Base-by-base conservation (phyloP, 768 basidiomycete genomes). In the Kwoniella sp. region DNA sequence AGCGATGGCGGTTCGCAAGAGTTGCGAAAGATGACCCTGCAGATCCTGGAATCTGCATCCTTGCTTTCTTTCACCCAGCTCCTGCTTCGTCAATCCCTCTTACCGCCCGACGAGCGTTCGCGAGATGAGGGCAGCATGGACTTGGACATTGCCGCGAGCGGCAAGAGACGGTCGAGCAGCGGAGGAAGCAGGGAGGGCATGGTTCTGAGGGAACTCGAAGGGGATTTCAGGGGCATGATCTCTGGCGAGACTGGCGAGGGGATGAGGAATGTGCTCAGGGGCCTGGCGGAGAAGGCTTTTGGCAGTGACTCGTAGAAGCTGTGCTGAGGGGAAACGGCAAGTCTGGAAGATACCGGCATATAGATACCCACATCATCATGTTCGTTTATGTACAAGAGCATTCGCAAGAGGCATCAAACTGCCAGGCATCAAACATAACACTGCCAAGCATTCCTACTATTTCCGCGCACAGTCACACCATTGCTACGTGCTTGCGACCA, bases 41-140 rank as follows among this genome's bases (percentile, higher is more conserved):
- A 59, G 14, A 31, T 53, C 3, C 14, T 53, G 5, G 57, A 58
- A 38, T 26, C 50, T 5, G 29, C 45, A 15, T 47, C 46, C 3
- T 27, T 59, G 3, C 14, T 59, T 6, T 49, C 57, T 10, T 34
- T 44, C 17, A 44, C 57, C 19, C 57, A 59, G 34, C 26, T 59
- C n/a, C 17, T 54, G 3, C 12, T 53, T 6, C 25, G 57, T 17
- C 47, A 59, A 12, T 17, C 46, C 3, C 25, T 54, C 12, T 29
- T 46, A 36, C 57, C 57, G 12, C 32, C 32, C 9, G 39, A 50
- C 12, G 49, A 56, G 23, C 28, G 23, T 17, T 26, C 32, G 10
- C 25, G 31, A n/a, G 27, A 50, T 17, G 43, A 46, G 23, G 45
- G 36, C 36, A 36, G 26, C 14, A 55, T 50, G 49, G 45, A 47